Evolutionary conservation across 176 grass and related monocot genomes (phyloP).

Genomic region (Luzula sylvatica): DNA sequence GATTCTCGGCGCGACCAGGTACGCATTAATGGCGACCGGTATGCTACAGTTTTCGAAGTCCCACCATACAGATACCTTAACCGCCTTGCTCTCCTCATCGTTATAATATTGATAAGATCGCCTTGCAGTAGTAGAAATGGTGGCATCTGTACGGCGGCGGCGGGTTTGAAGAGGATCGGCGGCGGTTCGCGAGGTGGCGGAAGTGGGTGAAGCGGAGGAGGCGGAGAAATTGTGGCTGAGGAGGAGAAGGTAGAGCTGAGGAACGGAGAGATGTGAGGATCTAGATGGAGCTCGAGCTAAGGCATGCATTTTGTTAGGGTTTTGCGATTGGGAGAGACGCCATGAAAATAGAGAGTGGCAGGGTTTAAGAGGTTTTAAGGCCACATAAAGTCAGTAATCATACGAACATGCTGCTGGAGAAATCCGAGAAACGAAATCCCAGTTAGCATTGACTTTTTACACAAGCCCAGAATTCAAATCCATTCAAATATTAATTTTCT

Average conservation of each 20-base stretch:
- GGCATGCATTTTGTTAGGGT: not conserved
- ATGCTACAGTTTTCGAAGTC: conserved; percentile 92
- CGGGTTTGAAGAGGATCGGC: no score
- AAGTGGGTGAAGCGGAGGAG: not conserved
- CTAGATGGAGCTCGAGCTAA: not conserved
- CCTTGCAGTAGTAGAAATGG: no score
- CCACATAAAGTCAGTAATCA: not conserved
- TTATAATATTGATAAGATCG: not conserved
- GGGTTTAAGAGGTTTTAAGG: not conserved
- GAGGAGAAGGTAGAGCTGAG: not conserved
- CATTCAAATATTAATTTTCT: no score
- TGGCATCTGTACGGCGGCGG: conserved; percentile 8
- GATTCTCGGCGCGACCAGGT: conserved; percentile 43
- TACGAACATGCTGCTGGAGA: not conserved
- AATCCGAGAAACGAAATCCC: no score
- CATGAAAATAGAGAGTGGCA: not conserved
- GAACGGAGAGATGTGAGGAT: conserved; percentile 8
- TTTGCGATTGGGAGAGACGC: not conserved
- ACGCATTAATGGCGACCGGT: conserved; percentile 44
- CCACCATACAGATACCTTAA: conserved; percentile 86
- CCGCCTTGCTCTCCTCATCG: conserved; percentile 30
- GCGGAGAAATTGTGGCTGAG: not conserved
- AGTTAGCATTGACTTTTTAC: no score
- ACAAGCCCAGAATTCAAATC: no score
- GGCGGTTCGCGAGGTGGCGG: no score